Evolutionary conservation across 2,329 filamentous ascomycete species (phyloP), one percentile per base, ranked within the genome.

Genomic region (Beauveria sp.): DNA sequence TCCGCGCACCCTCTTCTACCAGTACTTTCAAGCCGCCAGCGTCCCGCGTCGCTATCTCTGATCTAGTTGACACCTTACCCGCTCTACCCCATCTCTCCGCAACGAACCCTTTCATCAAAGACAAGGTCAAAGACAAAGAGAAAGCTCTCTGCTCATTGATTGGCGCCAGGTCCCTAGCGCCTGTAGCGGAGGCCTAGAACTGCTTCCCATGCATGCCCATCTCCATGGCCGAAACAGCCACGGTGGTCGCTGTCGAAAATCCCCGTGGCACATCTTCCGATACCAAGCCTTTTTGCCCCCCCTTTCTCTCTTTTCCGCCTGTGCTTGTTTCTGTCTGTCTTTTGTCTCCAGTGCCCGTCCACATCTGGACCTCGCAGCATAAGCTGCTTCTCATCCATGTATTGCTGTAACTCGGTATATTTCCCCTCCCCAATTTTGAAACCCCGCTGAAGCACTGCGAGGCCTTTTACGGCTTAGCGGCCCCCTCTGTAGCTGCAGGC

Each of bases 151-250:
- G 30, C 30, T 34, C 12, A 34, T 14, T 34, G 30, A 14, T 34
- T 34, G 30, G 30, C 30, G 30, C 30, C 10, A 34, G 30, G 30
- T 22, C 52, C 6, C 16, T 58, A 58, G 55, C 28, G 20, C 43
- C 43, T 49, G 43, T 57, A 42, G 24, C 18, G 14, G 22, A 24
- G 56, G 9, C 38, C 57, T 9, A 45, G 18, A 40, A 38, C 43
- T 26, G n/a, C 22, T 46, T 20, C 30, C 24, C 53, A 46, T 46
- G 54, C 22, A 52, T 52, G 38, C 38, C 55, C 57, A 52, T 53
- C 49, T 59, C 40, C 47, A 52, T 59, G 14, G n/a, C 40, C 38
- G 24, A 59, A 53, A 59, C 49, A 52, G 57, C 57, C 57, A 59
- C 50, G 26, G 57, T 24, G 47, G 57, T 47, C 47, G 40, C 49